Evolutionary conservation across 768 basidiomycete genomes (phyloP).

Genomic region (Boletus huronensis): DNA sequence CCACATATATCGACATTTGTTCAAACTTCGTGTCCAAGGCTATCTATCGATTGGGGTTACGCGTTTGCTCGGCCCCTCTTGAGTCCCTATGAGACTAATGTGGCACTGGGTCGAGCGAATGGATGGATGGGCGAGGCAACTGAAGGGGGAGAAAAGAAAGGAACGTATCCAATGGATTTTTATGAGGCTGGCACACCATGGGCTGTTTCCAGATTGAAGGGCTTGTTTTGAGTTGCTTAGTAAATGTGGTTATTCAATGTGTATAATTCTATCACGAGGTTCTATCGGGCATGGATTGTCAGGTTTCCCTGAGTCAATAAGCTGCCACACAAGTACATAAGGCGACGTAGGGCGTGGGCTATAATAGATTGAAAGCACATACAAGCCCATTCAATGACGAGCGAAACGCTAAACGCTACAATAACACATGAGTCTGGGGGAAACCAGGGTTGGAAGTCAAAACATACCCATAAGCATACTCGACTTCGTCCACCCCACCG

Average conservation of each 20-base stretch:
- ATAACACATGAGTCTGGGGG: constrained; percentile 7
- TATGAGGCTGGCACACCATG: constrained; percentile 80
- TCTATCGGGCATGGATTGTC: no score
- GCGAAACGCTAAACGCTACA: constrained; percentile 21
- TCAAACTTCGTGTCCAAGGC: constrained; percentile 93
- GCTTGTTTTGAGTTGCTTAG: constrained; percentile 35
- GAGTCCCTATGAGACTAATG: constrained; percentile 90
- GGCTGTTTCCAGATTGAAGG: constrained; percentile 63
- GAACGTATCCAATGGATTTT: constrained; percentile 93
- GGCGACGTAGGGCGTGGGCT: not conserved
- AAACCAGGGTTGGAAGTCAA: not conserved
- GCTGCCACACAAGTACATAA: not conserved
- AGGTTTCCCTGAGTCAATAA: not conserved
- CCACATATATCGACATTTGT: constrained; percentile 85
- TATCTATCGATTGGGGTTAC: constrained; percentile 99
- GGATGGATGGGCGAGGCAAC: constrained; percentile 58
- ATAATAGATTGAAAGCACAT: not conserved
- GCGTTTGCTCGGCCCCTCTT: constrained; percentile 87
- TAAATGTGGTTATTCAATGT: not conserved
- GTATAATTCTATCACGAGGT: not conserved
- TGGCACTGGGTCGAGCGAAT: constrained; percentile 63
- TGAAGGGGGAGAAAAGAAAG: constrained; percentile 16
- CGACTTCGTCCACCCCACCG: constrained; percentile 86
- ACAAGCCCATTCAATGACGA: not conserved
- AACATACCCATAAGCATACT: constrained; percentile 81